These are phyloP conservation scores for Xeromyces bisporus DNA, from an alignment of 495 filamentous ascomycete genomes.

Conservation along the genomic window DNA sequence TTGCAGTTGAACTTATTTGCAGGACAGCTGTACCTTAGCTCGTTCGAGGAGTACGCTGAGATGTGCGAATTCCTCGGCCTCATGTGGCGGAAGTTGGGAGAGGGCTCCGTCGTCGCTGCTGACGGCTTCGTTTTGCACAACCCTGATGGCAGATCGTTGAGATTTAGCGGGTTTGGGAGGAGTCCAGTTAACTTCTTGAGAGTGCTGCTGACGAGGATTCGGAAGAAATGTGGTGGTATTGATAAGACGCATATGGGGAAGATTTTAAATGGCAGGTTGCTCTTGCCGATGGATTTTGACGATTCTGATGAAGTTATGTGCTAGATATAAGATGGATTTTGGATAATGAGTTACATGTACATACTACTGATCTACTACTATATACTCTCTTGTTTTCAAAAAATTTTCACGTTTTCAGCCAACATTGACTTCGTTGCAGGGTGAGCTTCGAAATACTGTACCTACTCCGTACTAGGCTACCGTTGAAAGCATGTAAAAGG, in stretches of 20 bases:
- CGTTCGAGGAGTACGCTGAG: conserved; percentile 34
- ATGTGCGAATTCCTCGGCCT: conserved; percentile 37
- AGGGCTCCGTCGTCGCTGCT: conserved; percentile 26
- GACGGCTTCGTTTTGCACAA: conserved; percentile 14
- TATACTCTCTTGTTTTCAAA: too few relatives aligned
- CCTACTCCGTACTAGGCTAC: too few relatives aligned
- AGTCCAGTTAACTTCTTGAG: conserved; percentile 40
- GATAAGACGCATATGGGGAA: conserved; percentile 38
- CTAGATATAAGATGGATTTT: too few relatives aligned
- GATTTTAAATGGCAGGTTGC: conserved; percentile 29
- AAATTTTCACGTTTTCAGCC: too few relatives aligned
- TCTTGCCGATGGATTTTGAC: conserved; percentile 6
- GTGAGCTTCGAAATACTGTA: too few relatives aligned
- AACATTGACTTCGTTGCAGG: too few relatives aligned
- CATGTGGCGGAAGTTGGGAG: conserved; percentile 17
- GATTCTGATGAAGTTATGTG: background rate
- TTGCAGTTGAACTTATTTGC: conserved; percentile 48
- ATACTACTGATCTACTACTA: too few relatives aligned
- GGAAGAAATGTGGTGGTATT: conserved; percentile 32
- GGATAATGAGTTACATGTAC: too few relatives aligned
- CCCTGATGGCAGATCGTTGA: too few relatives aligned
- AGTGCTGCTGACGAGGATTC: conserved; percentile 30
- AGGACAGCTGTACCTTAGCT: conserved; percentile 44
- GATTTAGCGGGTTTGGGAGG: conserved; percentile 12
- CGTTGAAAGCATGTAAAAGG: too few relatives aligned